Base-by-base conservation (phyloP, 805 yeast genomes). In the Candida ortonii region DNA sequence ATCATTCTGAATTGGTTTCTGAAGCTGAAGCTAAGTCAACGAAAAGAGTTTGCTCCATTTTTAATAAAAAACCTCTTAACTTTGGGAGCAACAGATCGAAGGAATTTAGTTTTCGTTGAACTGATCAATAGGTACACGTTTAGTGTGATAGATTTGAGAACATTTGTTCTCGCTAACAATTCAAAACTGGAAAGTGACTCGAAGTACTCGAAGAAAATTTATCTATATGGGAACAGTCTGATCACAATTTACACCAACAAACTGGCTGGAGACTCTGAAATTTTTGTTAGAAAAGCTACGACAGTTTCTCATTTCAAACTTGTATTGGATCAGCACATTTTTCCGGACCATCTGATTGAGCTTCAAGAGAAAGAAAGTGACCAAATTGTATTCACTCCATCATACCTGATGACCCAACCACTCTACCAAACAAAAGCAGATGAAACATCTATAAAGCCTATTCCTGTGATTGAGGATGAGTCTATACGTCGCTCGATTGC, bases 1-100 rank as follows among this genome's bases (percentile, higher is more conserved):
- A 83, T 84, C 3, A 74, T 87, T 16, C 64, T 81, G 2, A 68
- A 71, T 26, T 84, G 94, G 89, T 85, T 79, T 44, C 59, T 85
- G 47, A 74, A 79, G 36, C 70, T 86, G 53, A 68, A 69, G 12
- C 40, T 80, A 39, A 61, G 59, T n/a, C 79, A 78, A 30, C 67
- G 95, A 26, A 68, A 70, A 31, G 65, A 68, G 22, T 49, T 85
- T 22, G 73, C 83, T 1, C 70, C 85, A 2, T 87, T 76, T 49
- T 67, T 87, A 9, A 67, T 78, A 23, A 71, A 75, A 37, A 78
- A 76, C 42, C 54, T 86, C 34, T 59, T 74, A 2, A 61, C 57
- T 7, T 44, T 53, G 14, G 51, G 49, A 4, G 39, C 58, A 4
- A 35, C 41, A 7, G 30, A 44, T 46, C 65, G 21, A 73, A 76